Conservation (phyloP, 495 filamentous ascomycete species). For the Aspergillus coremiiformis region DNA sequence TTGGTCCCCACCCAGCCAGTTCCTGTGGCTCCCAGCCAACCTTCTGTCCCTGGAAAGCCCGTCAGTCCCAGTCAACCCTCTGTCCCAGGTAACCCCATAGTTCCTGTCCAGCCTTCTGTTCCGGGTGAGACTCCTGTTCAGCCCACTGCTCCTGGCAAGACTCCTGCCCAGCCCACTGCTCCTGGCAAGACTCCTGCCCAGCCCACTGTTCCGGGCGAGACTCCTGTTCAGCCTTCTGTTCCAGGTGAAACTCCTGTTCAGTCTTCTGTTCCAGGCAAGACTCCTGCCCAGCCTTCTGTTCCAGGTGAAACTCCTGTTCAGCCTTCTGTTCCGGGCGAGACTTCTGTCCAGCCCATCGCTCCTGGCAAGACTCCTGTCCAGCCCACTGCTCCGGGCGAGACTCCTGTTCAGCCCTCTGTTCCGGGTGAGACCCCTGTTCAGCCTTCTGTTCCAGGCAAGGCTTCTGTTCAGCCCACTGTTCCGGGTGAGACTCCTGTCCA, state of each 20-base stretch:
- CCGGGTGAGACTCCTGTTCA: constrained; percentile 5
- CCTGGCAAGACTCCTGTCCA: constrained; percentile 2
- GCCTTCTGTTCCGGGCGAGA: neutral
- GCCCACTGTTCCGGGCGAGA: constrained; percentile 6
- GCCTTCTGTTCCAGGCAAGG: neutral
- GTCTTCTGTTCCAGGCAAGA: constrained; percentile 3
- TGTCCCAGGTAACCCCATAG: constrained; percentile 3
- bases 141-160: constrained; percentile 6
- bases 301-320: neutral
- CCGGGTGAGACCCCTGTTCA: constrained; percentile 1
- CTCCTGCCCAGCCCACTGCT: neutral
- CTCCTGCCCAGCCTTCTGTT: constrained; percentile 1
- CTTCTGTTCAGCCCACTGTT: neutral
- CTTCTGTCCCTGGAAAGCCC: constrained; percentile 7
- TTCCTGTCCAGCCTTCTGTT: constrained; percentile 3
- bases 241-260: neutral
- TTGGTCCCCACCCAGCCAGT: constrained; percentile 10
- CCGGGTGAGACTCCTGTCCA: neutral
- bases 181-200: constrained; percentile 7
- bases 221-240: neutral
- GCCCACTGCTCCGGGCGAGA: neutral
- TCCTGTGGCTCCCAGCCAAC: constrained; percentile 10
- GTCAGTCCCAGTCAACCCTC: neutral
- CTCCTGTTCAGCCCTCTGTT: neutral
- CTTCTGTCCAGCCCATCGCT: neutral